phyloP scores from a whole-genome alignment of 2,329 filamentous ascomycete genomes.

The Neonectria punicea region DNA sequence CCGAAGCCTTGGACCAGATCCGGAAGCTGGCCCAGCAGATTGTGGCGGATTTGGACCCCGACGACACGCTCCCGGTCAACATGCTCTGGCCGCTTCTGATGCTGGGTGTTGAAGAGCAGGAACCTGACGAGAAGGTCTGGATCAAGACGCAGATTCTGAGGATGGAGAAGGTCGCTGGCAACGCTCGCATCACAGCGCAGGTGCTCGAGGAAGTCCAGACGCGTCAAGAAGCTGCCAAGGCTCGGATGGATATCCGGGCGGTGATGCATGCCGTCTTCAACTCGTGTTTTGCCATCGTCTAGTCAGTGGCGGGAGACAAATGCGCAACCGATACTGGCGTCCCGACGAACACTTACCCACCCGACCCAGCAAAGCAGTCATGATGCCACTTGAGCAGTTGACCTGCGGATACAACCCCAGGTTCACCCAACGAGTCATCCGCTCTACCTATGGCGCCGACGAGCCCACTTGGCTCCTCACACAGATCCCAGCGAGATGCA shows the following conservation, averaged over 20 bases:
- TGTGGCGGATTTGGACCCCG: slow-evolving; percentile 49
- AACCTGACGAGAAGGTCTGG: slow-evolving; percentile 58
- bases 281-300: slow-evolving; percentile 63
- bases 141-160: slow-evolving; percentile 60
- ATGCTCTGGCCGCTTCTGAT: slow-evolving; percentile 68
- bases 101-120: slow-evolving; percentile 65
- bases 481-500: neutral
- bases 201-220: slow-evolving; percentile 58
- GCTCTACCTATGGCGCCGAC: slow-evolving; percentile 3
- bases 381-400: neutral
- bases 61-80: slow-evolving; percentile 62
- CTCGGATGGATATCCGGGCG: slow-evolving; percentile 56
- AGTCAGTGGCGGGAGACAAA: neutral
- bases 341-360: neutral
- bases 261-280: slow-evolving; percentile 62
- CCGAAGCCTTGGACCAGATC: slow-evolving; percentile 60
- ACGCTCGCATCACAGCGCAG: slow-evolving; percentile 57
- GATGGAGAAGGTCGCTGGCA: slow-evolving; percentile 58
- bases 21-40: slow-evolving; percentile 59
- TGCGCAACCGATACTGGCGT: neutral
- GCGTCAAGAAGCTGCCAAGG: slow-evolving; percentile 53
- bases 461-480: slow-evolving; percentile 11
- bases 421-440: slow-evolving; percentile 9
- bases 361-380: neutral
- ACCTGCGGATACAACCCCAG: neutral